These are phyloP conservation scores for Dissophora ornata DNA, from an alignment of 192 early-diverging fungal genomes.

Conservation along the genomic window DNA sequence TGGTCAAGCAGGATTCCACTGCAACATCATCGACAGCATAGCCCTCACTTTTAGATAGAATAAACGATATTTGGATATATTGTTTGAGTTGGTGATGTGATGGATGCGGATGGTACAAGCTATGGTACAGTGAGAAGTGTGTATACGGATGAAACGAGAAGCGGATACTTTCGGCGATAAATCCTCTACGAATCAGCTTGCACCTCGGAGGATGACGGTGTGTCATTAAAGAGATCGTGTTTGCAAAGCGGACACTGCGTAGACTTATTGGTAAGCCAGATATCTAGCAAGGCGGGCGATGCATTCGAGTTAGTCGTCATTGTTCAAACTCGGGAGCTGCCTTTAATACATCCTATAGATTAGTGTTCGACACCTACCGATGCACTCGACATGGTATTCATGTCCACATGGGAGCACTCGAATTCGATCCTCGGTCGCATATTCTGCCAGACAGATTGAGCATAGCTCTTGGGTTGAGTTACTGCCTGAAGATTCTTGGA, in stretches of 20 bases:
- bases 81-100: too few relatives aligned
- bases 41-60: neutral
- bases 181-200: too few relatives aligned
- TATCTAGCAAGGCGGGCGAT: slow-evolving; percentile 16
- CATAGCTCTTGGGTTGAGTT: slow-evolving; percentile 9
- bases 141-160: too few relatives aligned
- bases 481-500: too few relatives aligned
- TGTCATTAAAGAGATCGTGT: slow-evolving; percentile 26
- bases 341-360: neutral
- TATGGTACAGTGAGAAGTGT: too few relatives aligned
- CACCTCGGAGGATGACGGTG: too few relatives aligned
- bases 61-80: too few relatives aligned
- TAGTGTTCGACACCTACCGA: slow-evolving; percentile 19
- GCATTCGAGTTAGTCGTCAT: neutral
- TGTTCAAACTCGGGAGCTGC: neutral
- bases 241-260: slow-evolving; percentile 55
- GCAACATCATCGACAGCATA: neutral
- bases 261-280: slow-evolving; percentile 51
- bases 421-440: too few relatives aligned
- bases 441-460: slow-evolving; percentile 37
- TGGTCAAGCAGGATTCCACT: slow-evolving; percentile 59
- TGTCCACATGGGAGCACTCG: too few relatives aligned
- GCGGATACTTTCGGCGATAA: too few relatives aligned
- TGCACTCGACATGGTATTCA: slow-evolving; percentile 14
- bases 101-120: too few relatives aligned